Conservation (phyloP, 495 filamentous ascomycete species). For the Glarea lozoyensis region DNA sequence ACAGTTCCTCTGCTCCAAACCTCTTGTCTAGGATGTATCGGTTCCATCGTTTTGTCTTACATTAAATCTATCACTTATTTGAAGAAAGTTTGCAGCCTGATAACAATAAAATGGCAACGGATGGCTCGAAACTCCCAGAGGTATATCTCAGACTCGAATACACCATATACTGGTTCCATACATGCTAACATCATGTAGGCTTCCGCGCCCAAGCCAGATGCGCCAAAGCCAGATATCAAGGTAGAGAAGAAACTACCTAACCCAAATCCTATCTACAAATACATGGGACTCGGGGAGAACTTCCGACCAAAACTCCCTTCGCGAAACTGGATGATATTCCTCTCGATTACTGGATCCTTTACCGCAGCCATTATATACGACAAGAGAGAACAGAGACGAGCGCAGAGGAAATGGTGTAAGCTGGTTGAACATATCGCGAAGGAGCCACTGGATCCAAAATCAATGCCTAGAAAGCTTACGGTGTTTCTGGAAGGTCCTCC, state of each 20-base stretch:
- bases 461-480: slow-evolving; percentile 76
- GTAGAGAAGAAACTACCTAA: slow-evolving; percentile 25
- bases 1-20: no score
- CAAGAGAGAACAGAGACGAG: slow-evolving; percentile 73
- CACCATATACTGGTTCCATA: no score
- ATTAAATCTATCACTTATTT: no score
- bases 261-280: slow-evolving; percentile 60
- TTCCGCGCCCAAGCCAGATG: no score
- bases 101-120: no score
- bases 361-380: slow-evolving; percentile 78
- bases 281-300: slow-evolving; percentile 69
- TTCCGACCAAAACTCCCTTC: slow-evolving; percentile 82
- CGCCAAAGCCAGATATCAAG: slow-evolving; percentile 25
- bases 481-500: slow-evolving; percentile 81
- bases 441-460: slow-evolving; percentile 58
- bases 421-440: slow-evolving; percentile 79
- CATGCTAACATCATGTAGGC: no score
- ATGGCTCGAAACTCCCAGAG: no score
- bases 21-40: no score
- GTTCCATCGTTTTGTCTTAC: no score
- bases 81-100: no score
- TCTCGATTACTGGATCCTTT: slow-evolving; percentile 67
- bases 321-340: slow-evolving; percentile 95
- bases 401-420: slow-evolving; percentile 77
- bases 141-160: no score